Evolutionary conservation across 1,139 yeast genomes (phyloP).

Genomic region (Saccharomycopsis hybrid): DNA sequence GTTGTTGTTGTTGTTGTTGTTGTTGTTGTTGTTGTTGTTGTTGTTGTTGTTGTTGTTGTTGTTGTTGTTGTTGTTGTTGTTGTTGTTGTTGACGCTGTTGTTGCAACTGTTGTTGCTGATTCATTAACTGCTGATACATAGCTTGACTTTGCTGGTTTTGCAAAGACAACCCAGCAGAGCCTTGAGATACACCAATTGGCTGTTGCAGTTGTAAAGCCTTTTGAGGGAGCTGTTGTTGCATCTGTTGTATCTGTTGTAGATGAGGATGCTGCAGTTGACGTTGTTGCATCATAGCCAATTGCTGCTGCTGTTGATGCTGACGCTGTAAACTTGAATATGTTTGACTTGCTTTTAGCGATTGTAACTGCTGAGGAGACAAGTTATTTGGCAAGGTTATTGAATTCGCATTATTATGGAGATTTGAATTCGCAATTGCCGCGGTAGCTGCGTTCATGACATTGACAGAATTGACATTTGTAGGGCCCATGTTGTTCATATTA

Average conservation of each 20-base stretch:
- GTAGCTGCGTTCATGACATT: conserved; percentile 21
- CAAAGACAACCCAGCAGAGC: not conserved
- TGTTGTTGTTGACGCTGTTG: conserved; percentile 4
- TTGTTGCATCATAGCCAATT: conserved; percentile 1
- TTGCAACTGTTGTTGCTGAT: not conserved
- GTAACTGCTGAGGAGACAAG: conserved; percentile 11
- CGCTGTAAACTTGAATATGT: conserved; percentile 14
- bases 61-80: conserved; percentile 8
- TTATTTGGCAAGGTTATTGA: conserved; percentile 2
- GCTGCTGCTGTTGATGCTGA: conserved; percentile 15
- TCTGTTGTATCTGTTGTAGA: conserved; percentile 5
- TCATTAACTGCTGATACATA: not conserved
- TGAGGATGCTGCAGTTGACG: conserved; percentile 4
- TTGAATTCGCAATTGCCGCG: conserved; percentile 18
- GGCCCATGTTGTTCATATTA: conserved; percentile 1
- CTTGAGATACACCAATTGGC: conserved; percentile 1
- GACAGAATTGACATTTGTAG: conserved; percentile 7
- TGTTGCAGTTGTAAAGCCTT: conserved; percentile 4
- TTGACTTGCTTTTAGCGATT: conserved; percentile 18
- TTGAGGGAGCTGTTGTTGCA: conserved; percentile 4
- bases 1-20: conserved; percentile 7
- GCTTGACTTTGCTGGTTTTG: conserved; percentile 1
- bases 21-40: conserved; percentile 1
- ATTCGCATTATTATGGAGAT: conserved; percentile 3
- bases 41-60: conserved; percentile 3